Evolutionary conservation across 2,329 filamentous ascomycete genomes (phyloP).

Genomic region (Trichophyton benhamiae): DNA sequence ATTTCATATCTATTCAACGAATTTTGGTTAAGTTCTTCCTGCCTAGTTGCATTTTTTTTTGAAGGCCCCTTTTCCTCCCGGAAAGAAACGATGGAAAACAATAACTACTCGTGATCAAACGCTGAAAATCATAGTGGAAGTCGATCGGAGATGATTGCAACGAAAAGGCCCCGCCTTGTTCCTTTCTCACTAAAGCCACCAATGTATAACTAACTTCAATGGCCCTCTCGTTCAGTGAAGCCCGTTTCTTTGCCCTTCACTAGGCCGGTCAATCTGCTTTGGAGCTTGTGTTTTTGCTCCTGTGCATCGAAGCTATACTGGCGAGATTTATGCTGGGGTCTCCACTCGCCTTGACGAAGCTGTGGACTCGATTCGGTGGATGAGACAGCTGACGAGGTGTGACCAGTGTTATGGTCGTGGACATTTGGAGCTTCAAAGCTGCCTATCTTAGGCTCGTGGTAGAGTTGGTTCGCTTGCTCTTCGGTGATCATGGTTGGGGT

Average conservation of each 20-base stretch:
- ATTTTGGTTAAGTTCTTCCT: no score
- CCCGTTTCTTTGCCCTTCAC: conserved; percentile 40
- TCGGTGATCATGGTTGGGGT: background rate
- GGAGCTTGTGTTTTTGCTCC: conserved; percentile 48
- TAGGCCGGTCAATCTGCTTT: conserved; percentile 27
- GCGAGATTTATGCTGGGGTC: conserved; percentile 18
- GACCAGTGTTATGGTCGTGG: background rate
- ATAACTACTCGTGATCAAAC: no score
- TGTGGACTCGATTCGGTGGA: background rate
- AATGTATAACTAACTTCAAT: no score
- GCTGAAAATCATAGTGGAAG: no score
- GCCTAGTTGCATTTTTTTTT: no score
- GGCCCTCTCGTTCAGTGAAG: conserved; percentile 42
- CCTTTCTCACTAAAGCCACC: no score
- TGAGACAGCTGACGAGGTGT: background rate
- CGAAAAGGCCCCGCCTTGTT: no score
- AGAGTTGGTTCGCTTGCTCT: background rate
- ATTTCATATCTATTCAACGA: no score
- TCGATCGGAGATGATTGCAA: no score
- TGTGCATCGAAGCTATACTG: conserved; percentile 27
- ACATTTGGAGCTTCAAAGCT: background rate
- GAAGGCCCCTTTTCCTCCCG: no score
- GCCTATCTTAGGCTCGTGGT: background rate
- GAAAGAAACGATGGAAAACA: no score
- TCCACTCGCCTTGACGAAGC: conserved; percentile 15